Evolutionary conservation across 257 asterid genomes (phyloP).

Genomic region (Cordia subcordata): DNA sequence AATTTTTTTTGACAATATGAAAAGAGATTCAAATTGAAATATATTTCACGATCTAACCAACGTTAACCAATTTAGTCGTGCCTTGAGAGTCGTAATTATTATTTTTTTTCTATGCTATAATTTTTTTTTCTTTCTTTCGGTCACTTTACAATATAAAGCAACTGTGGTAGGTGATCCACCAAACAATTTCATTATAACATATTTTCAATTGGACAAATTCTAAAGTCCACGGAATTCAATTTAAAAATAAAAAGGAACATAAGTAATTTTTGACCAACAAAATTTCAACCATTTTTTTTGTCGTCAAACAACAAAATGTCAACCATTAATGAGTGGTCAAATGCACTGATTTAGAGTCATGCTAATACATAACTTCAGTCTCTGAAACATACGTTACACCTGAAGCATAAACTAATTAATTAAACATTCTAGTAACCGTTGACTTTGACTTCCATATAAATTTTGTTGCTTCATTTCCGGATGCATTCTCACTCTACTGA

Average conservation of each 20-base stretch:
- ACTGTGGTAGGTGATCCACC: background rate
- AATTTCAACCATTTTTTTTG: too few relatives aligned
- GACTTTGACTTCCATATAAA: background rate
- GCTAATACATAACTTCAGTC: background rate
- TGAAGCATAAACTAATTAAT: background rate
- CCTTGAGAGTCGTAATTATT: too few relatives aligned
- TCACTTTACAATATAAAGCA: too few relatives aligned
- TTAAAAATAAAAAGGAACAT: too few relatives aligned
- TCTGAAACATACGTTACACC: background rate
- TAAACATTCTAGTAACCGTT: background rate
- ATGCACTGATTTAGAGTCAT: background rate
- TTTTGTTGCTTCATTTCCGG: background rate
- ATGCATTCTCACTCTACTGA: background rate
- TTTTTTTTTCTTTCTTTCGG: too few relatives aligned
- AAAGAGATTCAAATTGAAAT: too few relatives aligned
- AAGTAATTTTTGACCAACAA: background rate
- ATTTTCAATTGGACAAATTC: background rate
- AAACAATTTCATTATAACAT: background rate
- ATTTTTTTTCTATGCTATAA: too few relatives aligned
- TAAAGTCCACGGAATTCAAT: background rate
- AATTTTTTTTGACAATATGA: too few relatives aligned
- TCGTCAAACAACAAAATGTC: too few relatives aligned
- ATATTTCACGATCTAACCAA: too few relatives aligned
- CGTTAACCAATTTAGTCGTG: too few relatives aligned
- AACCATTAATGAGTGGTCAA: slow-evolving; percentile 9